Evolutionary conservation across 768 basidiomycete genomes (phyloP), one percentile per base, ranked within the genome.

Genomic region (Auricularia sp.): DNA sequence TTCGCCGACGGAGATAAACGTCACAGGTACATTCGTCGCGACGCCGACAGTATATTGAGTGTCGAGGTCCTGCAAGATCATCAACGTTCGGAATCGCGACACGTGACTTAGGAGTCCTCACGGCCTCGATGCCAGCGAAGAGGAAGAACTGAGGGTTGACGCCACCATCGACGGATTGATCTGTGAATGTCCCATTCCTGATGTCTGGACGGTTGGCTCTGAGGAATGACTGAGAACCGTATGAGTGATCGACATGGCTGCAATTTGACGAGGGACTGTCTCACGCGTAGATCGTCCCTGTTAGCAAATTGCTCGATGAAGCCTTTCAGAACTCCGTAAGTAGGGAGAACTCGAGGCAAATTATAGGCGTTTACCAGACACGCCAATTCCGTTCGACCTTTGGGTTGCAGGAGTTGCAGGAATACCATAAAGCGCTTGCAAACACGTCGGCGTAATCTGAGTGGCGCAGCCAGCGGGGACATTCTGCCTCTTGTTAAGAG

Each of bases 21-120:
- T 70, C 4, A 67, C 67, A 18, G 72, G 71, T 6, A 74, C 69
- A 60, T 67, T 68, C 10, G 71, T 67, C 4, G 74, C 72, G 51
- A 77, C 54, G 14, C 75, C 75, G 53, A 76, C 66, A n/a, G 77
- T 76, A 64, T 75, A 76, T 59, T 78, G 73, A 14, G 70, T 75
- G 64, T 77, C 77, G 12, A 77, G 70, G 64, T 75, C 70, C 73
- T 69, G 54, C 34, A 23, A 42, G 47, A 58, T 44, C 34, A 23
- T 58, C 44, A 36, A 47, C 51, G 16, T 21, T 35, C 47, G 35
- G 18, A 21, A 16, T 6, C 14, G 16, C n/a, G 7, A 21, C 11
- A 61, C 10, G 14, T 21, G 6, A 42, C 44, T n/a, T 16, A 44
- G 51, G 39, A 43, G 21, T 33, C 36, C 6, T 23, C 21, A 64